A percentile compares a stretch with the other conserved stretches of the same genome.
These are phyloP conservation scores for Spencermartinsiella ligniputridi DNA, from an alignment of 1,139 yeast species.

Conservation along the genomic window DNA sequence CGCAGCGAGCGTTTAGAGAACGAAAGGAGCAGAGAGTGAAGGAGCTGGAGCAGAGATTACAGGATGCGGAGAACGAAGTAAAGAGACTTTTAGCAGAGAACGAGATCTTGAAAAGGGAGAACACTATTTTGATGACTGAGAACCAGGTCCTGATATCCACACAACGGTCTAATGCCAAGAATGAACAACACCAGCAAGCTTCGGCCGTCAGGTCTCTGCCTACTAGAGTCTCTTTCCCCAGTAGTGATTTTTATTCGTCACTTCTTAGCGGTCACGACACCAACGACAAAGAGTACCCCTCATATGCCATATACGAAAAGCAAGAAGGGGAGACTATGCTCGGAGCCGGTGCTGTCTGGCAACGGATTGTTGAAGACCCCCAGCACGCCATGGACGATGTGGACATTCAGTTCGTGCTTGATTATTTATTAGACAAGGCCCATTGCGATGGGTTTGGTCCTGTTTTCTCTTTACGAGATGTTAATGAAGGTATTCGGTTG, in stretches of 20 bases:
- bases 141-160: constrained; percentile 44
- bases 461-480: constrained; percentile 45
- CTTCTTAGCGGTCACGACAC: constrained; percentile 21
- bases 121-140: constrained; percentile 52
- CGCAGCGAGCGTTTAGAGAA: constrained; percentile 85
- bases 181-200: constrained; percentile 4
- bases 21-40: constrained; percentile 72
- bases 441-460: constrained; percentile 82
- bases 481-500: constrained; percentile 21
- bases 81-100: constrained; percentile 49
- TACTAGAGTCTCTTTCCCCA: constrained; percentile 20
- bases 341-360: constrained; percentile 82
- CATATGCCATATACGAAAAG: constrained; percentile 29
- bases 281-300: constrained; percentile 13
- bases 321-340: constrained; percentile 43
- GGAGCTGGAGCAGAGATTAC: constrained; percentile 59
- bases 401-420: constrained; percentile 58
- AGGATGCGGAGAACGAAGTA: constrained; percentile 57
- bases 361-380: constrained; percentile 46
- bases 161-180: constrained; percentile 4
- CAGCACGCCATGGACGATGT: constrained; percentile 37
- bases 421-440: constrained; percentile 58
- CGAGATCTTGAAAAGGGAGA: constrained; percentile 50
- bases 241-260: constrained; percentile 20
- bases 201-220: background rate